phyloP scores from a whole-genome alignment of 306 rosid genomes.

The Erythrophleum fordii region DNA sequence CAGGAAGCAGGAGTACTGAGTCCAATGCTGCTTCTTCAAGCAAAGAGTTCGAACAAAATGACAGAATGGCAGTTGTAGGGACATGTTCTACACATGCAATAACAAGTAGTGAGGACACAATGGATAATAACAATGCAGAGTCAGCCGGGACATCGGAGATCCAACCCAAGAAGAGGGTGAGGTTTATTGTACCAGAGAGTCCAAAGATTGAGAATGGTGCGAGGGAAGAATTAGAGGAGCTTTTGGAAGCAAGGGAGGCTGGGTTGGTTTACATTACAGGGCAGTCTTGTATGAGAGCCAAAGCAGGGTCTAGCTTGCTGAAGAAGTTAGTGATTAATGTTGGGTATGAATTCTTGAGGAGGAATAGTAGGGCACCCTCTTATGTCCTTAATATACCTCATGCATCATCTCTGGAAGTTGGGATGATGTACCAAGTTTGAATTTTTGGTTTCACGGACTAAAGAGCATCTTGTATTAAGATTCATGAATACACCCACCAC shows the following conservation, averaged over 20 bases:
- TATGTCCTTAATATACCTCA: slow-evolving; percentile 65
- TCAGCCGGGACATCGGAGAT: slow-evolving; percentile 45
- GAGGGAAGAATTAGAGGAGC: slow-evolving; percentile 69
- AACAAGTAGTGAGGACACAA: slow-evolving; percentile 44
- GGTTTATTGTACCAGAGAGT: slow-evolving; percentile 79
- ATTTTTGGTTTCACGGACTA: slow-evolving; percentile 35
- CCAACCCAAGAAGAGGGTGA: slow-evolving; percentile 66
- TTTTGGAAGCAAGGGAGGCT: slow-evolving; percentile 84
- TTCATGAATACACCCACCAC: slow-evolving; percentile 21
- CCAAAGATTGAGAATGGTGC: slow-evolving; percentile 56
- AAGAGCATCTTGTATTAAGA: slow-evolving; percentile 51
- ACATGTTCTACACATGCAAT: slow-evolving; percentile 61
- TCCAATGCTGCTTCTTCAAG: background rate
- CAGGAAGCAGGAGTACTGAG: slow-evolving; percentile 33
- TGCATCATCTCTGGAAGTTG: slow-evolving; percentile 86
- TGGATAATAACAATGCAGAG: slow-evolving; percentile 22
- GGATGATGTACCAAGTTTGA: slow-evolving; percentile 81
- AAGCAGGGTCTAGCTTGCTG: slow-evolving; percentile 70
- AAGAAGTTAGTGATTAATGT: slow-evolving; percentile 68
- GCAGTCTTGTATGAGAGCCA: slow-evolving; percentile 77
- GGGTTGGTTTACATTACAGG: slow-evolving; percentile 90
- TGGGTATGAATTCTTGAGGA: slow-evolving; percentile 85
- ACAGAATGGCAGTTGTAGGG: slow-evolving; percentile 73
- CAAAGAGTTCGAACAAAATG: slow-evolving; percentile 47
- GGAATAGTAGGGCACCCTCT: slow-evolving; percentile 72